These are phyloP conservation scores for Dentipellis sp. DNA, from an alignment of 768 basidiomycete species.

Conservation along the genomic window DNA sequence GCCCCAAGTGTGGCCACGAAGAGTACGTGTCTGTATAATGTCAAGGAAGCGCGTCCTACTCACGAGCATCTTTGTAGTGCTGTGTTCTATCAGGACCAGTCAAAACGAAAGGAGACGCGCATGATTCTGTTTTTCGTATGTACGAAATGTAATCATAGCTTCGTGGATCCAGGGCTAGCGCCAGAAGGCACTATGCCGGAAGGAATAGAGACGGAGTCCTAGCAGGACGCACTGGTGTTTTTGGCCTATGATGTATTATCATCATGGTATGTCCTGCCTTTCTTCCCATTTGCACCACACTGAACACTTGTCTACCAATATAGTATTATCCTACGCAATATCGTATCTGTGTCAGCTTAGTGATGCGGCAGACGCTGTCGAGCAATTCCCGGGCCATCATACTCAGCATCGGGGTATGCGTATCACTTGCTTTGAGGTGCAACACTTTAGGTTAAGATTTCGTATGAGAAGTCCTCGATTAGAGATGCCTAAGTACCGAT, in stretches of 20 bases:
- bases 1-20: conserved; percentile 73
- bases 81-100: conserved; percentile 95
- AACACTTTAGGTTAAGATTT: too few relatives aligned
- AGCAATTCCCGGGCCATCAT: too few relatives aligned
- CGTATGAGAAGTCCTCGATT: too few relatives aligned
- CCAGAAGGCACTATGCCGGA: conserved; percentile 33
- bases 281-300: neutral
- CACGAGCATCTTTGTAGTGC: conserved; percentile 39
- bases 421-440: too few relatives aligned
- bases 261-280: neutral
- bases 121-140: conserved; percentile 94
- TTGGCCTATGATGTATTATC: neutral
- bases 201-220: neutral
- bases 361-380: too few relatives aligned
- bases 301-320: neutral
- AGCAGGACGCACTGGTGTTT: neutral
- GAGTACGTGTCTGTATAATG: conserved; percentile 44
- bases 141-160: conserved; percentile 69
- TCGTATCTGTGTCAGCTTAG: too few relatives aligned
- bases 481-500: too few relatives aligned
- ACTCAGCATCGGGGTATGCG: too few relatives aligned
- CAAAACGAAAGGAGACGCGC: conserved; percentile 89
- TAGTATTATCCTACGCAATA: neutral
- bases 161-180: conserved; percentile 57
- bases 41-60: neutral